phyloP scores from a whole-genome alignment of 768 basidiomycete genomes.

The Macrolepiota dolichaula region DNA sequence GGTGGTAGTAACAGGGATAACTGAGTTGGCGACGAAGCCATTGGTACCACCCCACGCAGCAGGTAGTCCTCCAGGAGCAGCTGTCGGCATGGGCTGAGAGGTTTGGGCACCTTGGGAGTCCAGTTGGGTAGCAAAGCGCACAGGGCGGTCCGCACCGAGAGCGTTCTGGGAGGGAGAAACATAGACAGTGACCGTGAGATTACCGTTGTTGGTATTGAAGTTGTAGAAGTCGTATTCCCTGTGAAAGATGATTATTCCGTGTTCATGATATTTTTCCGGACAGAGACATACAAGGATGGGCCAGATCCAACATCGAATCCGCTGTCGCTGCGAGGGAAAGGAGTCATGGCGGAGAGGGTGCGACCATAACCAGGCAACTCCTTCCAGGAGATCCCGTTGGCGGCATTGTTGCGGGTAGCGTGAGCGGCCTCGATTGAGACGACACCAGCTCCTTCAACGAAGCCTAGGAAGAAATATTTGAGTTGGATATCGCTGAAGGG shows the following conservation, averaged over 20 bases:
- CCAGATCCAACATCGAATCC: constrained; percentile 63
- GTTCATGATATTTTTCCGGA: background rate
- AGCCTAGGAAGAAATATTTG: constrained; percentile 31
- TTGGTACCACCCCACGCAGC: constrained; percentile 42
- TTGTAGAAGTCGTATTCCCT: constrained; percentile 67
- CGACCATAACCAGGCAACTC: constrained; percentile 59
- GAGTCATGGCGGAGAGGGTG: constrained; percentile 59
- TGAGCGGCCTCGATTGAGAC: constrained; percentile 69
- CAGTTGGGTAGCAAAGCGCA: constrained; percentile 48
- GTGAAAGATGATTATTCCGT: background rate
- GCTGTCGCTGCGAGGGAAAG: constrained; percentile 48
- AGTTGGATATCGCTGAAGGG: background rate
- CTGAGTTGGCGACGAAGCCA: constrained; percentile 53
- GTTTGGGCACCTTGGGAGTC: constrained; percentile 41
- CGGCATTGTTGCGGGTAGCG: constrained; percentile 41
- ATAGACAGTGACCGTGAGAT: constrained; percentile 43
- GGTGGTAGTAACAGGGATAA: constrained; percentile 36
- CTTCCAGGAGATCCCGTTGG: constrained; percentile 52
- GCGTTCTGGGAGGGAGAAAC: constrained; percentile 55
- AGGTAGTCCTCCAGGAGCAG: constrained; percentile 43
- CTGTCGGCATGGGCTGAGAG: constrained; percentile 43
- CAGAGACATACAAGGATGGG: constrained; percentile 46
- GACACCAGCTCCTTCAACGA: constrained; percentile 61
- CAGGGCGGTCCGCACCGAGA: constrained; percentile 43
- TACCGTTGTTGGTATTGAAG: constrained; percentile 48